Base-by-base conservation (phyloP, 176 grass and related monocot species). In the Thalia dealbata region DNA sequence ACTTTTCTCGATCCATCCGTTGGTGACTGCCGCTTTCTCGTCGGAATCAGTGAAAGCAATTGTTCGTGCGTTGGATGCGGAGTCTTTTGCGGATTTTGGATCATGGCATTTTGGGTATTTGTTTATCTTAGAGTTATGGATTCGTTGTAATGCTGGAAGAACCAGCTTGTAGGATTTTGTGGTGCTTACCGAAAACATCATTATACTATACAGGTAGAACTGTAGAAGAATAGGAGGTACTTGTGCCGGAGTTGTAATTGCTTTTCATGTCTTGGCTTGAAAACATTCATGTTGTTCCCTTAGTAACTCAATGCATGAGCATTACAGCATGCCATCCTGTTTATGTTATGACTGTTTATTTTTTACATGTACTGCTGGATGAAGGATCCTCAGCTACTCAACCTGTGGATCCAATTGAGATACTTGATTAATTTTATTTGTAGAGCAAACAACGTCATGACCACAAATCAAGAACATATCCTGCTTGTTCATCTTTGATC, bases 1-100 rank as follows among this genome's bases (percentile, higher is more conserved):
- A 92, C 89, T 3, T 96, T 88, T 69, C 89, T 96, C 8, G 87
- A 96, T 78, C 92, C 92, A 42, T 92, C 89, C 3, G 50, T 90
- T 18, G 84, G 84, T 0, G 82, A 96, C 5, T 96, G 92, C 68
- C 89, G 70, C 81, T 96, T 96, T 75, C 89, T 92, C 78, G 92
- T 92, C 22, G 89, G 80, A 43, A 81, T 97, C 14, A 80, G 83
- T 62, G 87, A 92, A 67, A 79, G 25, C 8, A 84, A 74, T 43
- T 83, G 76, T 79, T 84, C 71, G 9, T 61, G 62, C 43, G 1
- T 78, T 14, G 75, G 84, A 70, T 84, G 82, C 10, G 46, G 66
- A 43, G 73, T 86, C 61, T 83, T 71, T 22, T 81, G 78, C 70
- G 70, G 78, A 13, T 10, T 84, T 12, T 91, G 82, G 74, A 60